Base-by-base conservation (phyloP, 148 eudicot genomes). In the Vaccinium myrtillus region DNA sequence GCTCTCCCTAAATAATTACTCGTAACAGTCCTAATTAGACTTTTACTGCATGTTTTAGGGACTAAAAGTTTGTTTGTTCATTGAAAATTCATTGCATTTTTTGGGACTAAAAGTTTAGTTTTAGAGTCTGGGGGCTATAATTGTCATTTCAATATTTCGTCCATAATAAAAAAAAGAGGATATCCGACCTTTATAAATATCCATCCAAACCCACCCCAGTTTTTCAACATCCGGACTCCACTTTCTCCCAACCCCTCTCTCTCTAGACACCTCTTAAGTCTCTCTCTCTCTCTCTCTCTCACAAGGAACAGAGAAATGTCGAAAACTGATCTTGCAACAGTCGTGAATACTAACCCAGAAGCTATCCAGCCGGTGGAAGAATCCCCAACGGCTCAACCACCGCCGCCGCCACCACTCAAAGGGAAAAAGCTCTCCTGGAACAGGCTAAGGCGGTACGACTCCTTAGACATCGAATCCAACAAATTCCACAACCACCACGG, bases 391-490 rank as follows among this genome's bases (percentile, higher is more conserved):
- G 46, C 46, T 32, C 36, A 32, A 32, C 36, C 36, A 43, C 46
- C 46, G 0, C 12, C 30, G 1, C 23, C 27, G 32, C 74, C 53
- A 23, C 74, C 53, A 23, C 75, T 69, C 2, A 67, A 5, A 5
- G 67, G 23, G 5, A 77, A 61, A 51, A 78, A 69, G 16, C 58
- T 49, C n/a, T 84, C 86, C 0, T 78, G 36, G 82, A 9, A 69
- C 30, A 78, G 51, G 36, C 78, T 84, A 10, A 30, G 25, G 48
- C 81, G 86, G 1, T 51, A 16, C 43, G 86, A 84, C 43, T 84
- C 86, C 21, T 54, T 84, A 65, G 86, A 84, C 80, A 53, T 84
- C 30, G 86, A 84, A 53, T 67, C 86, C n/a, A 9, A 77, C 58
- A 50, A 30, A 15, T 1, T 84, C 30, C 27, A 13, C 25, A 39